Base-by-base conservation (phyloP, 192 early-diverging fungal genomes). In the Funneliformis mosseae region DNA sequence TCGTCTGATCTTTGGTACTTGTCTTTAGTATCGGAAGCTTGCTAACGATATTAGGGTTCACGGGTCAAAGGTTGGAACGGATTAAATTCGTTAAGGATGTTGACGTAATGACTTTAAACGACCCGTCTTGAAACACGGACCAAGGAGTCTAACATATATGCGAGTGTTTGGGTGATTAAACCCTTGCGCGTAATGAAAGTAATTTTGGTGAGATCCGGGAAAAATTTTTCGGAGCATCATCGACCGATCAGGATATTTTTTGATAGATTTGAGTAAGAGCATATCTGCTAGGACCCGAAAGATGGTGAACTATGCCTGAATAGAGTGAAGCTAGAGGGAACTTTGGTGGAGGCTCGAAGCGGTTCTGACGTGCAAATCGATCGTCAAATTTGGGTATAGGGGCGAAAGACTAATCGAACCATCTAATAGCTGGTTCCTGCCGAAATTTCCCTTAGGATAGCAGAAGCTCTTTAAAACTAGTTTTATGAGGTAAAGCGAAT, bases 351-450 rank as follows among this genome's bases (percentile, higher is more conserved):
- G 90, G 88, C 87, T 90, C 87, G 89, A 85, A 92, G 89, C 88
- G 90, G 87, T 92, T 91, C 89, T 91, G 88, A 91, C 87, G 88
- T 91, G 91, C 88, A 92, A 89, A 92, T 92, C 89, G 88, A 91
- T 92, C 88, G 89, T 93, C 87, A 87, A 89, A 92, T 90, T 91
- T 93, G 90, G 88, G 91, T 91, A 91, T 93, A 92, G 88, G 38
- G 89, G 92, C 89, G 90, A 93, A 93, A 91, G 91, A 92, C 90
- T 91, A 89, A 92, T 92, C 90, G 91, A 92, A 91, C 92, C 91
- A 92, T 91, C 92, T 92, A 93, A 89, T 92, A 92, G 90, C 90
- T 93, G 92, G 90, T 93, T 92, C 90, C 92, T 89, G 91, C 92
- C 89, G 89, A 93, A 92, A 90, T 92, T 93, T 93, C 89, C 89